Percentiles rank a stretch among this genome's conserved stretches.
phyloP scores from a whole-genome alignment of 2,329 filamentous ascomycete genomes.

The Colletotrichum neosansevieriae region DNA sequence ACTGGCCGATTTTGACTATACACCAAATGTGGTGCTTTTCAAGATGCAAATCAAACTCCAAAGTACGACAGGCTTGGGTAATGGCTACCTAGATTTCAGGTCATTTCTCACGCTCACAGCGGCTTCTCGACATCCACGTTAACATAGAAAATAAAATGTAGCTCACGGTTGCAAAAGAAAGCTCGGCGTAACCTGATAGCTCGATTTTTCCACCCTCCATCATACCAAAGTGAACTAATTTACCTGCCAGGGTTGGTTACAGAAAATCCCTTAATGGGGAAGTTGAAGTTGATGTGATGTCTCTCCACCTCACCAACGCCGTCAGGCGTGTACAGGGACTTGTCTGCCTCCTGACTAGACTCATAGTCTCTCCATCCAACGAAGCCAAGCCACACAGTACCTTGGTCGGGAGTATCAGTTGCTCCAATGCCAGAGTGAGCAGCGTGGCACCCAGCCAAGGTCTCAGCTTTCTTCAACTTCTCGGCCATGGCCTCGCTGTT shows the following conservation, averaged over 20 bases:
- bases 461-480: constrained; percentile 25
- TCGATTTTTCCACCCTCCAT: neutral
- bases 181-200: neutral
- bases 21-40: too few relatives aligned
- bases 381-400: constrained; percentile 32
- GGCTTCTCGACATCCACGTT: too few relatives aligned
- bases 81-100: too few relatives aligned
- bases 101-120: too few relatives aligned
- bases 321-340: constrained; percentile 13
- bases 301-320: constrained; percentile 17
- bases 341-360: constrained; percentile 32
- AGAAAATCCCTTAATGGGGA: constrained; percentile 37
- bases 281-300: constrained; percentile 37
- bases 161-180: neutral
- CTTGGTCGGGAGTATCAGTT: constrained; percentile 13
- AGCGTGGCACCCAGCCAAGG: constrained; percentile 11
- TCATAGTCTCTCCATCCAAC: constrained; percentile 28
- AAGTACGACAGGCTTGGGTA: too few relatives aligned
- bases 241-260: constrained; percentile 36
- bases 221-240: neutral
- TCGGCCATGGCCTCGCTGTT: constrained; percentile 15
- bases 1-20: too few relatives aligned
- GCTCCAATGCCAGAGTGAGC: constrained; percentile 25
- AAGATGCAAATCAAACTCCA: too few relatives aligned
- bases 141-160: too few relatives aligned